Base-by-base conservation (phyloP, 495 filamentous ascomycete species). In the Penicillium nucicola region DNA sequence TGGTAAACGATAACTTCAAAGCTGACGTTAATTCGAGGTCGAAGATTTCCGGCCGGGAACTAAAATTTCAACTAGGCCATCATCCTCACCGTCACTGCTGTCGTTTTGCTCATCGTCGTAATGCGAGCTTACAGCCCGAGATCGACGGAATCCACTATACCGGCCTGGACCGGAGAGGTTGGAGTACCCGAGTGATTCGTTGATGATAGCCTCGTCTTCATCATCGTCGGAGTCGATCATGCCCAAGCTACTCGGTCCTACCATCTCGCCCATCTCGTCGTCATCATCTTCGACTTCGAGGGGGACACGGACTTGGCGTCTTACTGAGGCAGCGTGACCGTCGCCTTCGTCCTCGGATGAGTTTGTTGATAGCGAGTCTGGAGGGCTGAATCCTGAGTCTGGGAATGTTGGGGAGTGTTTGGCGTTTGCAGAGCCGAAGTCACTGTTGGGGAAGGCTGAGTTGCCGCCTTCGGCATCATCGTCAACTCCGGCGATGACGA, bases 191-290 rank as follows among this genome's bases (percentile, higher is more conserved):
- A 76, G 47, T 12, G 71, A 75, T 53, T 75, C 72, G 43, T 77
- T 76, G 39, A 76, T 74, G 37, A 75, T 76, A 25, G 72, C 74
- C 40, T 77, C 74, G 19, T 74, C 72, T 48, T 77, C 74, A 9
- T 77, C 74, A 35, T 77, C 72, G 15, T 77, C 72, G 15, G 74
- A 73, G 44, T 75, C 74, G 52, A 72, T 61, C 61, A 74, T 61
- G 15, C 61, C 64, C 20, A 61, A 52, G n/a, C 63, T 64, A 39
- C 52, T 65, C 10, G 73, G 73, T 30, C 61, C 71, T 5, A 77
- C 70, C 73, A 77, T 77, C 49, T 77, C 73, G 5, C 73, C 73
- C 73, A 77, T 77, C 20, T 77, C 72, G 30, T 75, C 72, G 19
- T 76, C 73, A 14, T 75, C 74, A 30, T 77, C 74, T 8, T 77